phyloP scores from a whole-genome alignment of 345 rosid genomes.

The Gossypioides kirkii region DNA sequence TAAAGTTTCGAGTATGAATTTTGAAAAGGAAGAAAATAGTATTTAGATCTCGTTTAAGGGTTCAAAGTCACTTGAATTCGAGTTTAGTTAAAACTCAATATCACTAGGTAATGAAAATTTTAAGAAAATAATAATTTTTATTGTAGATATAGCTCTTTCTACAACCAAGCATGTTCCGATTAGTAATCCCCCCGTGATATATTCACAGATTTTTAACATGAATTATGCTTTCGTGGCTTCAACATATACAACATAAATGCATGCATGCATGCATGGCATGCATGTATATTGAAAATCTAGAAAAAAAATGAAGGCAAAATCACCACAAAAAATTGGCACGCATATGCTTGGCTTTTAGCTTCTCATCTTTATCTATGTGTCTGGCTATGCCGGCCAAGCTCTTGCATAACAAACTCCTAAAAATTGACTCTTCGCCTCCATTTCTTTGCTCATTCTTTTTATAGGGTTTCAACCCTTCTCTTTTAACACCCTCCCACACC shows the following conservation, averaged over 20 bases:
- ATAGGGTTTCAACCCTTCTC: conserved; percentile 9
- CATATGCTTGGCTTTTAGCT: conserved; percentile 29
- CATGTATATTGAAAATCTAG: too few species aligned
- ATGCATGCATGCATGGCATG: too few species aligned
- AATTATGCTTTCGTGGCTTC: background rate
- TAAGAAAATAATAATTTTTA: background rate
- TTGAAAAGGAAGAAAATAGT: too few species aligned
- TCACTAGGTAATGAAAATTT: too few species aligned
- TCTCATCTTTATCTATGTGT: conserved; percentile 29
- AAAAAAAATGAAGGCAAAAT: background rate
- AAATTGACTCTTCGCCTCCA: conserved; percentile 14
- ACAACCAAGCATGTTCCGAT: background rate
- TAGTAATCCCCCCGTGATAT: background rate
- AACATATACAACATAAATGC: background rate
- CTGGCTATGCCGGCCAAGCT: conserved; percentile 55
- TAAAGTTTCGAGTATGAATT: too few species aligned
- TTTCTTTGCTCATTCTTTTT: conserved; percentile 20
- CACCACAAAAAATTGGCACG: conserved; percentile 12
- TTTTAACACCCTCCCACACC: conserved; percentile 22
- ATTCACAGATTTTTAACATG: too few species aligned
- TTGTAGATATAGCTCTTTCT: background rate
- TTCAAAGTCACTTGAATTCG: too few species aligned
- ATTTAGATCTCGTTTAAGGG: too few species aligned
- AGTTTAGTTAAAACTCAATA: too few species aligned
- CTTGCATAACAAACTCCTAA: conserved; percentile 1